phyloP scores from a whole-genome alignment of 495 filamentous ascomycete genomes.

The Penicillium nucicola region DNA sequence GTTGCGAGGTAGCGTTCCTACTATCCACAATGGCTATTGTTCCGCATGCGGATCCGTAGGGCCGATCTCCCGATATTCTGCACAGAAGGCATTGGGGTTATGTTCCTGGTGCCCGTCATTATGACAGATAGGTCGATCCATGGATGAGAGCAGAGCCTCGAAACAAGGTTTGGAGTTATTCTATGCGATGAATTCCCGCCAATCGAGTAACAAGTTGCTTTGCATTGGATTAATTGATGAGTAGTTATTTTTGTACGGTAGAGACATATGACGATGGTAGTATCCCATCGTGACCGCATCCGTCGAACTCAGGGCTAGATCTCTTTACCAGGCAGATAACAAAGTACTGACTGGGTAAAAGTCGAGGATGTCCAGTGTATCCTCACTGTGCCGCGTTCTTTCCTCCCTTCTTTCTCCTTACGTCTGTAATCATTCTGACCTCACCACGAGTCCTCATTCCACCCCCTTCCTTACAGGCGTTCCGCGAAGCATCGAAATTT shows the following conservation, averaged over 20 bases:
- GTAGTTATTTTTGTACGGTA: too few relatives aligned
- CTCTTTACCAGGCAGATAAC: too few relatives aligned
- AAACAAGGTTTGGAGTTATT: too few relatives aligned
- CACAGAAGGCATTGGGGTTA: neutral
- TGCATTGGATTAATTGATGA: too few relatives aligned
- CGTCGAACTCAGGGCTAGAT: too few relatives aligned
- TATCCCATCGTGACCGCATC: too few relatives aligned
- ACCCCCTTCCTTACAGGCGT: neutral
- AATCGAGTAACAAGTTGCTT: too few relatives aligned
- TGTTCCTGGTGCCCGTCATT: too few relatives aligned
- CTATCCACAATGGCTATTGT: conserved; percentile 14
- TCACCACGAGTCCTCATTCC: conserved; percentile 8
- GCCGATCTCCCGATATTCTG: conserved; percentile 6
- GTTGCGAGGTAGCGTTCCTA: conserved; percentile 7
- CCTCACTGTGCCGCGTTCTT: neutral
- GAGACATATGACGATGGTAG: too few relatives aligned
- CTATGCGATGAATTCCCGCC: too few relatives aligned
- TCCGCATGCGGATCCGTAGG: conserved; percentile 15
- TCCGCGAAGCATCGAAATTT: neutral
- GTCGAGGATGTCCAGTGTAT: neutral
- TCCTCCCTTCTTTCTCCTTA: neutral
- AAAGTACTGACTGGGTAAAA: neutral
- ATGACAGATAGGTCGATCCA: too few relatives aligned
- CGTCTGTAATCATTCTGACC: conserved; percentile 14
- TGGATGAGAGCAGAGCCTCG: too few relatives aligned